phyloP scores from a whole-genome alignment of 768 basidiomycete genomes.

The Naganishia kalamii region DNA sequence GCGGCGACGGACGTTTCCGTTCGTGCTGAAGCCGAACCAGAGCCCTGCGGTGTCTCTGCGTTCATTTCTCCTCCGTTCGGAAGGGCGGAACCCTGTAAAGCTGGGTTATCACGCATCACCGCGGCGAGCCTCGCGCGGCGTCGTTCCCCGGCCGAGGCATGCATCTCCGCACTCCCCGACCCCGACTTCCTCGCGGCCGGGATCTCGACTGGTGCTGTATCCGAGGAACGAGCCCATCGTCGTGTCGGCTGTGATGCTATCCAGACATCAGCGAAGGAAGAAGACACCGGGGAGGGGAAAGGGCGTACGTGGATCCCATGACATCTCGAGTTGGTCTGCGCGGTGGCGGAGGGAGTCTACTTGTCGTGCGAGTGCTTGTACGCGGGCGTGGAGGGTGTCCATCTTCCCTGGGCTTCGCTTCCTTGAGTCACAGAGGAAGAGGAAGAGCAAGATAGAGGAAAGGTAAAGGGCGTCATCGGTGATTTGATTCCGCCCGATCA shows the following conservation, averaged over 20 bases:
- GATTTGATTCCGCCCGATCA: no score
- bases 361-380: conserved; percentile 45
- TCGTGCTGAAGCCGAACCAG: no score
- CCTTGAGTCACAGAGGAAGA: no score
- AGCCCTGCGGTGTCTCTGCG: not conserved
- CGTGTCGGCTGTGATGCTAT: not conserved
- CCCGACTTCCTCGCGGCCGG: not conserved
- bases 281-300: no score
- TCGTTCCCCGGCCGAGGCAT: conserved; percentile 4
- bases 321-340: conserved; percentile 4
- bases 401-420: no score
- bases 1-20: no score
- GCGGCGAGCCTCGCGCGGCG: not conserved
- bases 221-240: not conserved
- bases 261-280: not conserved
- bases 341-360: conserved; percentile 35
- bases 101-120: not conserved
- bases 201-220: not conserved
- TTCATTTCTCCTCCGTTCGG: not conserved
- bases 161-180: conserved; percentile 16
- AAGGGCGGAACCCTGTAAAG: no score
- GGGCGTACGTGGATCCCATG: not conserved
- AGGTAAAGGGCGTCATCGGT: not conserved
- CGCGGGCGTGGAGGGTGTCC: conserved; percentile 50
- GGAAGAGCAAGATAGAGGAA: no score